phyloP scores from a whole-genome alignment of 352 stramenopile species.

The Globisporangium rhizosaccharum region DNA sequence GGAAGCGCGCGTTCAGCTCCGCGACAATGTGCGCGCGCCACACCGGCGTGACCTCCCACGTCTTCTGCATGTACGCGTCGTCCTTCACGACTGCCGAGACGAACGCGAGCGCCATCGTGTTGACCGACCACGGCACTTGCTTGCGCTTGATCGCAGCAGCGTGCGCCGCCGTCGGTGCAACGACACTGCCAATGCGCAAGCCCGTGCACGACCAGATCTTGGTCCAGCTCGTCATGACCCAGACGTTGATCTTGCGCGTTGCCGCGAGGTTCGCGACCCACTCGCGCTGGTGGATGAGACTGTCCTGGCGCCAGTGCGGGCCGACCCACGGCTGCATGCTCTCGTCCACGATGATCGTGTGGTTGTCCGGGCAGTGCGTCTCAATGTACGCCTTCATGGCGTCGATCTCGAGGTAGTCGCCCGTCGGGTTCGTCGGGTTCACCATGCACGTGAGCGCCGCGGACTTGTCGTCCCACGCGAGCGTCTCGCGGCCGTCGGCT shows the following conservation, averaged over 20 bases:
- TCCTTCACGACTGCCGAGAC: constrained; percentile 81
- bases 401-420: constrained; percentile 80
- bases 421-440: constrained; percentile 89
- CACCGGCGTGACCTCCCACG: constrained; percentile 77
- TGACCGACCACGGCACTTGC: constrained; percentile 90
- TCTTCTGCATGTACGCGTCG: constrained; percentile 70
- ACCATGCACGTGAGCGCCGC: constrained; percentile 83
- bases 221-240: constrained; percentile 90
- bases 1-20: constrained; percentile 53
- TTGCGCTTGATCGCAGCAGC: constrained; percentile 86
- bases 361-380: constrained; percentile 70
- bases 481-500: constrained; percentile 71
- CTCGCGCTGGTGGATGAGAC: constrained; percentile 81
- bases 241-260: constrained; percentile 81
- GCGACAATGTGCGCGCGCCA: constrained; percentile 67
- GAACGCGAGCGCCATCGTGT: constrained; percentile 87
- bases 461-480: constrained; percentile 63
- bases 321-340: constrained; percentile 90
- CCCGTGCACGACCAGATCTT: constrained; percentile 92
- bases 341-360: constrained; percentile 90
- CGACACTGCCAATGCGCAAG: constrained; percentile 83
- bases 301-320: constrained; percentile 78
- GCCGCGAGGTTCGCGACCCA: constrained; percentile 74
- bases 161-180: constrained; percentile 72
- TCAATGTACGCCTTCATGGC: constrained; percentile 88